Conservation (phyloP, 352 stramenopile genomes). For the Phytophthora ohioensis region DNA sequence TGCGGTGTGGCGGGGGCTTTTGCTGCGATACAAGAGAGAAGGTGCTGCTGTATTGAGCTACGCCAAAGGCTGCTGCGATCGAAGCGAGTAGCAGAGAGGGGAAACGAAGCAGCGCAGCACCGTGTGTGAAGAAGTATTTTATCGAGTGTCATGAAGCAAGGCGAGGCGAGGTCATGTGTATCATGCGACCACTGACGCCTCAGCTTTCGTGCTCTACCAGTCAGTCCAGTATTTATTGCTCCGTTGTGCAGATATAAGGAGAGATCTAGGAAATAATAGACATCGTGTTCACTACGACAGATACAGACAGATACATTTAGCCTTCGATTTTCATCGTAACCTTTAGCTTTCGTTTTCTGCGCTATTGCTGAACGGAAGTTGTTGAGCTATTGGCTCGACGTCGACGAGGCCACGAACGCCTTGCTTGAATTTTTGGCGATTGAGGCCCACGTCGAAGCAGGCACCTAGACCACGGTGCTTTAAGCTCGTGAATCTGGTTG, state of each 20-base stretch:
- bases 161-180: neutral
- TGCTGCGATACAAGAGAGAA: slow-evolving; percentile 34
- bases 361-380: neutral
- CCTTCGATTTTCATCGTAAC: neutral
- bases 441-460: too few relatives aligned
- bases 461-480: too few relatives aligned
- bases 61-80: slow-evolving; percentile 3
- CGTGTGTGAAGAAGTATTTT: slow-evolving; percentile 17
- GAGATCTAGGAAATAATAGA: slow-evolving; percentile 10
- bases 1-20: neutral
- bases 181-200: neutral
- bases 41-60: slow-evolving; percentile 40
- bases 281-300: slow-evolving; percentile 8
- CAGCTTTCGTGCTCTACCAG: slow-evolving; percentile 13
- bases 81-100: slow-evolving; percentile 1
- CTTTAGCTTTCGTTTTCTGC: too few relatives aligned
- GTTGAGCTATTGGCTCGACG: neutral
- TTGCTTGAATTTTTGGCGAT: neutral
- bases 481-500: too few relatives aligned
- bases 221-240: slow-evolving; percentile 37
- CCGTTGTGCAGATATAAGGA: slow-evolving; percentile 17
- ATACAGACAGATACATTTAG: neutral
- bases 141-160: neutral
- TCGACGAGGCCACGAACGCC: neutral
- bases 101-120: neutral